Evolutionary conservation across 805 yeast species (phyloP).

Genomic region (Kluyveromyces wickerhamii): DNA sequence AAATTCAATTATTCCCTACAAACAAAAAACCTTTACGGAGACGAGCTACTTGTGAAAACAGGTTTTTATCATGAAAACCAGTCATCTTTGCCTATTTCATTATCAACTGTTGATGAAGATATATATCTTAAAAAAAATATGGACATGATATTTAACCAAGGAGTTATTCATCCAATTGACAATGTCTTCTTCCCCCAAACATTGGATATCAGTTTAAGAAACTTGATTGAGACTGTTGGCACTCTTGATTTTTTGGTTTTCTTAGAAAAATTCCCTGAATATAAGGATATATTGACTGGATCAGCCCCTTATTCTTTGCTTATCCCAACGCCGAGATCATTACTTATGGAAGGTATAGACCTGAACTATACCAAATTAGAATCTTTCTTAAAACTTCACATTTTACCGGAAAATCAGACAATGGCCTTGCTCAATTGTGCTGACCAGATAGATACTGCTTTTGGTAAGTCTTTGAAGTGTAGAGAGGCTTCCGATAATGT

Average conservation of each 20-base stretch:
- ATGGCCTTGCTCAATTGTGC: conserved; percentile 42
- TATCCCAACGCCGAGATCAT: conserved; percentile 57
- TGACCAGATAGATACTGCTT: conserved; percentile 35
- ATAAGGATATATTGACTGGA: conserved; percentile 35
- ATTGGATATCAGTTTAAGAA: conserved; percentile 44
- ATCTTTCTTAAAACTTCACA: conserved; percentile 57
- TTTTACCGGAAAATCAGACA: conserved; percentile 53
- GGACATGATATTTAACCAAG: conserved; percentile 73
- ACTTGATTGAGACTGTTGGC: conserved; percentile 50
- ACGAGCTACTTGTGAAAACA: conserved; percentile 15
- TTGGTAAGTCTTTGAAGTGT: conserved; percentile 38
- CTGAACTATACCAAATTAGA: conserved; percentile 36
- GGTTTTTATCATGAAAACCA: conserved; percentile 6
- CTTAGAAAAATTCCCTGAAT: conserved; percentile 36
- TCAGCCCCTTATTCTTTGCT: conserved; percentile 50
- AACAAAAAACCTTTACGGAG: conserved; percentile 28
- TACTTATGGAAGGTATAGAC: conserved; percentile 44
- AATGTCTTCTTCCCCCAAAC: conserved; percentile 48
- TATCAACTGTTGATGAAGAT: conserved; percentile 18
- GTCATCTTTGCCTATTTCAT: conserved; percentile 7
- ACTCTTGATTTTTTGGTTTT: conserved; percentile 40
- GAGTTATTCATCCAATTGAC: conserved; percentile 70
- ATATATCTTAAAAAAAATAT: conserved; percentile 31
- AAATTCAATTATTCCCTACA: conserved; percentile 28
- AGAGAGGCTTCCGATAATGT: conserved; percentile 34